phyloP scores from a whole-genome alignment of 176 grass and related monocot species.

The Neostapfia colusana region DNA sequence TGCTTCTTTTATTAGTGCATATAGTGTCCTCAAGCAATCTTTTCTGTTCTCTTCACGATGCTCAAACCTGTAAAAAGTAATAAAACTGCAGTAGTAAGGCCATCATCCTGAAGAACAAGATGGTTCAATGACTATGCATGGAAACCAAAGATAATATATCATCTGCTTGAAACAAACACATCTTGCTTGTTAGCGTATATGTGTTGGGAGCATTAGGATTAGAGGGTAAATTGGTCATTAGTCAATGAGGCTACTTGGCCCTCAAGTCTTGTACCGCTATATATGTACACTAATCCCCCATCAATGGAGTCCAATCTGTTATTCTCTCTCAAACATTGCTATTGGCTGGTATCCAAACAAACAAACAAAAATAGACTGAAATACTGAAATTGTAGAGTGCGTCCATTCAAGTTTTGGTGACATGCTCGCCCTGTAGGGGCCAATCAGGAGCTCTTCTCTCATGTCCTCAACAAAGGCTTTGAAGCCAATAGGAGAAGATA shows the following conservation, averaged over 20 bases:
- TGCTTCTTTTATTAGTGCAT: constrained; percentile 67
- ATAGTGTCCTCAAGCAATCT: constrained; percentile 91
- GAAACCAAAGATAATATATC: constrained; percentile 1
- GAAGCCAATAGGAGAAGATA: not conserved
- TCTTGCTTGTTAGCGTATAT: too few relatives aligned
- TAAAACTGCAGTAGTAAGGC: constrained; percentile 22
- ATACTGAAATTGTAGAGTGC: not conserved
- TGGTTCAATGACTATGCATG: not conserved
- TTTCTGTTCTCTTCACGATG: constrained; percentile 95
- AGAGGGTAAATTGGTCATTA: too few relatives aligned
- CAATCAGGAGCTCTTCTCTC: not conserved
- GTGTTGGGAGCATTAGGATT: too few relatives aligned
- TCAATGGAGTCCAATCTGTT: too few relatives aligned
- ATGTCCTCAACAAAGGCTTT: not conserved
- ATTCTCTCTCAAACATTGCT: too few relatives aligned
- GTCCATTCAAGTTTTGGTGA: too few relatives aligned
- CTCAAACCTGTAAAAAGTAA: constrained; percentile 61
- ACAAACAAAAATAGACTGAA: not conserved
- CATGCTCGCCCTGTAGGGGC: not conserved
- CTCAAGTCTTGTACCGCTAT: too few relatives aligned
- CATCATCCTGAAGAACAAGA: not conserved
- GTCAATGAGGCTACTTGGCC: too few relatives aligned
- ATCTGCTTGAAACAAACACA: not conserved
- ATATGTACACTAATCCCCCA: too few relatives aligned
- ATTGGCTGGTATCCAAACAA: not conserved